Conservation (phyloP, 2,329 filamentous ascomycete species). For the Penicillium glabrum region DNA sequence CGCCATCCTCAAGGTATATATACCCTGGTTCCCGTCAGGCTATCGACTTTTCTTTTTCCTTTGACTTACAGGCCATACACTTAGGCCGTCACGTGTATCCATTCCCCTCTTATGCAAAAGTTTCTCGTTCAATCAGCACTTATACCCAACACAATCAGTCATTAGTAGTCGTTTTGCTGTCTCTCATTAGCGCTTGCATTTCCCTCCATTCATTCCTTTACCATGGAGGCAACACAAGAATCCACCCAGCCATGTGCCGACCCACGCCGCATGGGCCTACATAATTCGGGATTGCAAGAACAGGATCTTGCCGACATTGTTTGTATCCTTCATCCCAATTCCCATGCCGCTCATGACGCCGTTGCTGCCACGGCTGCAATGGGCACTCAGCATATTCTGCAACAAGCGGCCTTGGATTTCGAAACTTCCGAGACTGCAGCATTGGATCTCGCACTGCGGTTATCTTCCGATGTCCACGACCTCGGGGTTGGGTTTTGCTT, state of each 20-base stretch:
- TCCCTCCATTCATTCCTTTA: slow-evolving; percentile 11
- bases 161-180: slow-evolving; percentile 16
- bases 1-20: background rate
- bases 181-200: slow-evolving; percentile 14
- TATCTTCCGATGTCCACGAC: slow-evolving; percentile 72
- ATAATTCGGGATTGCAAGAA: slow-evolving; percentile 79
- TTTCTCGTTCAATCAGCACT: slow-evolving; percentile 18
- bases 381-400: slow-evolving; percentile 62
- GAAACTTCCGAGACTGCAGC: slow-evolving; percentile 34
- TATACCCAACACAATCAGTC: slow-evolving; percentile 22
- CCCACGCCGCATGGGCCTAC: slow-evolving; percentile 73
- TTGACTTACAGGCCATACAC: background rate
- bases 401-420: slow-evolving; percentile 47
- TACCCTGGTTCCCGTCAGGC: background rate
- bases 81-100: slow-evolving; percentile 14
- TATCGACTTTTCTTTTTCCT: background rate
- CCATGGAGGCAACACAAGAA: slow-evolving; percentile 54
- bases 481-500: slow-evolving; percentile 77
- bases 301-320: slow-evolving; percentile 85
- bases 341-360: slow-evolving; percentile 69
- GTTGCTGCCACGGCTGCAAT: slow-evolving; percentile 57
- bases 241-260: slow-evolving; percentile 81
- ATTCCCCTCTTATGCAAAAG: slow-evolving; percentile 28
- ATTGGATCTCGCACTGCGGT: slow-evolving; percentile 72
- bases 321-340: slow-evolving; percentile 80